Base-by-base conservation (phyloP, 345 rosid genomes). In the Ceriops zippeliana region DNA sequence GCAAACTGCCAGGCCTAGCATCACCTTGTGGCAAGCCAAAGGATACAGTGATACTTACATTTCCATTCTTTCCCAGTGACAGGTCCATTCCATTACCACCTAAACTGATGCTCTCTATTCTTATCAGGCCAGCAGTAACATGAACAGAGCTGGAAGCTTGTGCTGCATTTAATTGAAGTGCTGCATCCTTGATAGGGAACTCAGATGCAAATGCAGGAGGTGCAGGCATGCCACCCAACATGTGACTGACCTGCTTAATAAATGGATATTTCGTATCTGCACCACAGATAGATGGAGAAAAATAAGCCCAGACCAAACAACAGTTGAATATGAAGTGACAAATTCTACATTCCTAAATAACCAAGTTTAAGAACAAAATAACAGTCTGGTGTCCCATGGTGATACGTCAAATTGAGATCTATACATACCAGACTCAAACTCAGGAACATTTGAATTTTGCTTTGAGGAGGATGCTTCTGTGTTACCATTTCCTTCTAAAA, bases 121-220 rank as follows among this genome's bases (percentile, higher is more conserved):
- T 91, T 54, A 95, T 83, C 83, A 91, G 78, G 62, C 92, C 92
- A 59, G 96, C 92, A 52, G 87, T 89, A 53, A 91, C 83, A 67
- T 85, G 92, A 52, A 83, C 83, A 2, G 96, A 90, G 65, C 87
- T 86, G 53, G 99, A 90, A 20, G 96, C 57, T 67, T 86, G 87
- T 35, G 87, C 81, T 16, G 77, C 79, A 69, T 88, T 82, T 65
- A 87, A 66, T 56, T 63, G 85, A 52, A 83, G 73, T 58, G 82
- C 79, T 4, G 76, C 86, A 5, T 85, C 92, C 76, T 95, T 95
- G 35, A 85, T 46, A 6, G 92, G 87, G 80, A 83, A 79, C 80
- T 91, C 93, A 0, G 89, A 87, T 47, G 92, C 89, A 80, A 82
- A 80, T 35, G 92, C 87, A 67, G 90, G 87, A 60, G 93, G 89